Evolutionary conservation across 116 monocot genomes (phyloP).

Genomic region (Iris pallida): DNA sequence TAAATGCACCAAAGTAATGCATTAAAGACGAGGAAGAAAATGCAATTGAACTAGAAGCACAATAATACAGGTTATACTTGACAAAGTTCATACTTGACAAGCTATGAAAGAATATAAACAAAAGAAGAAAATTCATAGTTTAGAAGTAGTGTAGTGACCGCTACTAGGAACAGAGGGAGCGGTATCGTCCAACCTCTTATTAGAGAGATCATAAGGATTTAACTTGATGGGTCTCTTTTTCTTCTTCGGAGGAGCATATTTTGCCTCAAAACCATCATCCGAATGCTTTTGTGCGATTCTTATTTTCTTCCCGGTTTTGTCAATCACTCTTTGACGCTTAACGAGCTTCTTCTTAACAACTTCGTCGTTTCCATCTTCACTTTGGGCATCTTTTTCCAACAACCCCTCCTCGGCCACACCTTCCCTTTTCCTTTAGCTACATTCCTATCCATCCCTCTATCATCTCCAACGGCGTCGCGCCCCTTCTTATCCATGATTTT

Average conservation of each 20-base stretch:
- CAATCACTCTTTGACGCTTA: conserved; percentile 26
- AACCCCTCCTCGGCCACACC: conserved; percentile 3
- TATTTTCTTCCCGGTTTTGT: conserved; percentile 51
- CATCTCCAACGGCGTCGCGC: conserved; percentile 2
- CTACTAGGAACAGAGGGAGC: conserved; percentile 13
- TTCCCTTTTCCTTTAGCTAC: too few species aligned
- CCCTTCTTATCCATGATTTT: conserved; percentile 18
- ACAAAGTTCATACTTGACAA: too few species aligned
- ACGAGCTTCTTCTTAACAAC: conserved; percentile 17
- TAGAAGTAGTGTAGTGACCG: conserved; percentile 27
- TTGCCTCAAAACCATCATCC: conserved; percentile 21
- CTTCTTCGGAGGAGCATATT: conserved; percentile 37
- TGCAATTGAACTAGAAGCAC: too few species aligned
- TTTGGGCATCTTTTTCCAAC: conserved; percentile 14
- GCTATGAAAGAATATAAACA: neutral
- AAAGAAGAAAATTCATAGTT: neutral
- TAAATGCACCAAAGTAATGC: too few species aligned
- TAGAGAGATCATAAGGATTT: conserved; percentile 81
- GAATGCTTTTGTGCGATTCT: conserved; percentile 24
- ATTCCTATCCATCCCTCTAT: neutral
- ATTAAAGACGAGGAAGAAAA: too few species aligned
- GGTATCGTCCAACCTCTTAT: conserved; percentile 64
- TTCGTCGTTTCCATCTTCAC: conserved; percentile 17
- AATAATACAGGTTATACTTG: too few species aligned
- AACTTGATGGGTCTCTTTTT: conserved; percentile 61